Base-by-base conservation (phyloP, 208 protist genomes). In the Naegleria fowleri region DNA sequence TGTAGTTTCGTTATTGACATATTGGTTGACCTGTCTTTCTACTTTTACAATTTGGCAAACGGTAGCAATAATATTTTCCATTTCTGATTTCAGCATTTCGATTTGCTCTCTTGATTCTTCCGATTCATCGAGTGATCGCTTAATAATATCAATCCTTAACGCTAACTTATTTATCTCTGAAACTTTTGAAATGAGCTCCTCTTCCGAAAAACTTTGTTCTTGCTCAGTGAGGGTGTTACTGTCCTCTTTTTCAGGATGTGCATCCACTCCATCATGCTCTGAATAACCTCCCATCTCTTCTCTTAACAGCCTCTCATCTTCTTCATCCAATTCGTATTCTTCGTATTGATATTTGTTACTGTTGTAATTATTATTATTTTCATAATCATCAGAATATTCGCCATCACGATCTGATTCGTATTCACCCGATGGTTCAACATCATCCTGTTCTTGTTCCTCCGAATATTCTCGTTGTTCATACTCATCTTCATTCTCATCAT, bases 271-370 rank as follows among this genome's bases (percentile, higher is more conserved):
- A 36, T 79, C 36, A 36, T 15, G 55, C 55, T 67, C 55, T 19
- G 55, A 67, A 3, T 36, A 79, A 0, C 25, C 67, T 36, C 0
- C 25, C 25, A 36, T 13, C n/a, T 79, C 29, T 33, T 79, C 67
- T 36, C 67, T 79, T 79, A 79, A 36, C n/a, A 79, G 36, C 25
- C 9, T 79, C 9, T 79, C 67, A 33, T 79, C 67, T 9, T 79
- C 67, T 79, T 79, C 67, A 79, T 79, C 67, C 67, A 29, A 79
- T 79, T 79, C 67, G 25, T 79, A 79, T 36, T 79, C 67, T n/a
- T 79, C 67, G 25, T 79, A 79, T 36, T 25, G 19, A 11, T 36
- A 36, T 36, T 79, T 36, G 29, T 2, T 36, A 0, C 2, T 79
- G 0, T 79, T 79, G 19, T 79, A 36, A 67, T 15, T 29, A 67